Percentiles rank a stretch among this genome's conserved stretches.
Evolutionary conservation across 2,329 filamentous ascomycete genomes (phyloP).

Genomic region (Aspergillus sp.): DNA sequence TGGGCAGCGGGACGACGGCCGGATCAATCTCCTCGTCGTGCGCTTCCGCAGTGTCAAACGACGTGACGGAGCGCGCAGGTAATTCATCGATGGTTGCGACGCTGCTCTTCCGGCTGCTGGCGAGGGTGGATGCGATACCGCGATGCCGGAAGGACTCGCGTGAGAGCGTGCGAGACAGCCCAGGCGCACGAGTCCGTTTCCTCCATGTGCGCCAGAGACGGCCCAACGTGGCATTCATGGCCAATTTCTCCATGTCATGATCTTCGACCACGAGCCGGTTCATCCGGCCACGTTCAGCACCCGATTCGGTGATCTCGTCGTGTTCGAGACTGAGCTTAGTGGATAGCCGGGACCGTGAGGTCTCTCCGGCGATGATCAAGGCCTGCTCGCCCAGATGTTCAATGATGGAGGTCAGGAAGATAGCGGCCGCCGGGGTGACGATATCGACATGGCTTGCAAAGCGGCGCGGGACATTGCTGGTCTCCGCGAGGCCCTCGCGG

Average conservation of each 20-base stretch:
- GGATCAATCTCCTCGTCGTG: constrained; percentile 24
- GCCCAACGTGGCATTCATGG: constrained; percentile 79
- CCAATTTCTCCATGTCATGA: constrained; percentile 84
- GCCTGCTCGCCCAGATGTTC: constrained; percentile 92
- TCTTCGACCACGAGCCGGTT: constrained; percentile 73
- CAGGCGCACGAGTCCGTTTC: constrained; percentile 50
- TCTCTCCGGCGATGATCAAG: constrained; percentile 76
- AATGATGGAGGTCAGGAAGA: constrained; percentile 89
- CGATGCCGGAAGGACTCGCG: constrained; percentile 33
- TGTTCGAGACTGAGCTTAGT: constrained; percentile 44
- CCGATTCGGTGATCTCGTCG: constrained; percentile 45
- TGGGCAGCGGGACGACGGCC: constrained; percentile 23
- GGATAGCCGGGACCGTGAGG: constrained; percentile 48
- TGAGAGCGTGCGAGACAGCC: constrained; percentile 34
- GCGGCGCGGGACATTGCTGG: constrained; percentile 48
- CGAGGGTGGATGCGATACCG: constrained; percentile 14
- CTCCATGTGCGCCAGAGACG: constrained; percentile 93
- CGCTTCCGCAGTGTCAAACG: constrained; percentile 11
- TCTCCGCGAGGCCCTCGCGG: constrained; percentile 61
- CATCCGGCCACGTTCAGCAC: constrained; percentile 42
- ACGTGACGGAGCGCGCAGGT: constrained; percentile 5
- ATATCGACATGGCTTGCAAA: constrained; percentile 51
- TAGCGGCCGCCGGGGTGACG: constrained; percentile 84
- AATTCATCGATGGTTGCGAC: constrained; percentile 27
- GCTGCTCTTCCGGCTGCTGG: constrained; percentile 32